phyloP scores from a whole-genome alignment of 805 yeast genomes.

The Pichia manshurica region DNA sequence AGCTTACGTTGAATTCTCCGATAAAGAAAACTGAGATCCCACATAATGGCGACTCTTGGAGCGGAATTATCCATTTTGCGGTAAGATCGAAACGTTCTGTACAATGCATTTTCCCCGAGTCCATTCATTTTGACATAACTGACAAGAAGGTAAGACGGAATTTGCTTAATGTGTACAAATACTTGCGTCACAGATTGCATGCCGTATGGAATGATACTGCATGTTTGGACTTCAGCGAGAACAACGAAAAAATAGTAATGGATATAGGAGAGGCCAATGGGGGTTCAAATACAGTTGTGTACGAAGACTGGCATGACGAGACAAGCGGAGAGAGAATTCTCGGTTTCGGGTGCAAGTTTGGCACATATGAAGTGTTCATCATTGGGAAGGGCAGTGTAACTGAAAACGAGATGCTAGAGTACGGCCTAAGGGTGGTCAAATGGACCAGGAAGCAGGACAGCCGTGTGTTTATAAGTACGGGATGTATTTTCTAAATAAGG shows the following conservation, averaged over 20 bases:
- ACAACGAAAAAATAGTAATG: slow-evolving; percentile 5
- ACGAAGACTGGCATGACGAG: slow-evolving; percentile 4
- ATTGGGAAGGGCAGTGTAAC: slow-evolving; percentile 51
- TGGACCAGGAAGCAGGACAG: slow-evolving; percentile 76
- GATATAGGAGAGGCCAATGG: not conserved
- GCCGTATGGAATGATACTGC: not conserved
- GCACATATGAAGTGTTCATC: slow-evolving; percentile 54
- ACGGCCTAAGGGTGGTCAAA: slow-evolving; percentile 57
- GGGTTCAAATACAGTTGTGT: slow-evolving; percentile 1
- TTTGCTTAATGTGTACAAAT: slow-evolving; percentile 26
- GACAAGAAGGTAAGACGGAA: slow-evolving; percentile 18
- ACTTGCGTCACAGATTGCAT: slow-evolving; percentile 13
- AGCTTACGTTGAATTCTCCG: slow-evolving; percentile 36
- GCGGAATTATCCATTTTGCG: slow-evolving; percentile 51
- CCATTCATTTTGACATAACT: slow-evolving; percentile 15
- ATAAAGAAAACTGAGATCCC: not conserved
- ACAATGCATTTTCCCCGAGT: slow-evolving; percentile 44
- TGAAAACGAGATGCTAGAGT: slow-evolving; percentile 49
- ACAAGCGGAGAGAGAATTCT: slow-evolving; percentile 17
- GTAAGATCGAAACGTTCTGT: slow-evolving; percentile 61
- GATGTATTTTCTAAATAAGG: slow-evolving; percentile 2
- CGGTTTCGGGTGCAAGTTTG: slow-evolving; percentile 24
- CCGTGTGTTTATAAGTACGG: slow-evolving; percentile 54
- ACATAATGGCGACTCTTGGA: not conserved
- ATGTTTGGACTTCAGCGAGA: slow-evolving; percentile 16